These are phyloP conservation scores for Diaporthe eres DNA, from an alignment of 2,329 filamentous ascomycete genomes.

Conservation along the genomic window DNA sequence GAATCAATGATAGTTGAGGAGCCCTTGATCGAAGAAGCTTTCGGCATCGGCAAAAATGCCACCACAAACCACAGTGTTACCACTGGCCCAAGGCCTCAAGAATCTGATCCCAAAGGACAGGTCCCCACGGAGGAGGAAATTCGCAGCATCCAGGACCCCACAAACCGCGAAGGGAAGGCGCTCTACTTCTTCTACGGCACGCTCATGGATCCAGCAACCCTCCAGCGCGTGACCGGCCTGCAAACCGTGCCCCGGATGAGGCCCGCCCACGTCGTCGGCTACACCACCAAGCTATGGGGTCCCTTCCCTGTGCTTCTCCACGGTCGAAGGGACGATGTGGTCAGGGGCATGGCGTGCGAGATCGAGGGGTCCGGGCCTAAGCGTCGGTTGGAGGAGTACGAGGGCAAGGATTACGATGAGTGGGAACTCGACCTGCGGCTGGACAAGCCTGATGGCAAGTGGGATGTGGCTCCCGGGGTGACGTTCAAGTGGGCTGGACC, in stretches of 20 bases:
- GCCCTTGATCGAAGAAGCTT: neutral
- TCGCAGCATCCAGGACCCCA: neutral
- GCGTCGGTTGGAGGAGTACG: constrained; percentile 18
- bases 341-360: constrained; percentile 11
- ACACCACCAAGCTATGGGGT: constrained; percentile 5
- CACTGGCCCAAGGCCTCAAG: neutral
- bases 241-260: neutral
- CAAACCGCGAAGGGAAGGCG: neutral
- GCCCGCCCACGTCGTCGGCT: constrained; percentile 1
- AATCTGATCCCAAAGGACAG: neutral
- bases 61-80: too few species aligned
- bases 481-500: constrained; percentile 20
- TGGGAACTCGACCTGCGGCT: constrained; percentile 12
- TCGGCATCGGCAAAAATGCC: neutral
- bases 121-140: neutral
- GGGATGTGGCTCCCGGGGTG: neutral
- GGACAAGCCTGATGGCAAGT: constrained; percentile 3
- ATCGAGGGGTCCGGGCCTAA: constrained; percentile 4
- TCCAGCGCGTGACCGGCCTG: neutral
- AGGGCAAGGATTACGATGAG: constrained; percentile 12
- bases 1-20: constrained; percentile 11
- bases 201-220: constrained; percentile 7
- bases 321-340: neutral
- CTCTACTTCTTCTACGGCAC: constrained; percentile 26
- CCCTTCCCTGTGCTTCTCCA: neutral